These are phyloP conservation scores for Corynespora cassiicola DNA, from an alignment of 2,329 filamentous ascomycete genomes.

Conservation along the genomic window DNA sequence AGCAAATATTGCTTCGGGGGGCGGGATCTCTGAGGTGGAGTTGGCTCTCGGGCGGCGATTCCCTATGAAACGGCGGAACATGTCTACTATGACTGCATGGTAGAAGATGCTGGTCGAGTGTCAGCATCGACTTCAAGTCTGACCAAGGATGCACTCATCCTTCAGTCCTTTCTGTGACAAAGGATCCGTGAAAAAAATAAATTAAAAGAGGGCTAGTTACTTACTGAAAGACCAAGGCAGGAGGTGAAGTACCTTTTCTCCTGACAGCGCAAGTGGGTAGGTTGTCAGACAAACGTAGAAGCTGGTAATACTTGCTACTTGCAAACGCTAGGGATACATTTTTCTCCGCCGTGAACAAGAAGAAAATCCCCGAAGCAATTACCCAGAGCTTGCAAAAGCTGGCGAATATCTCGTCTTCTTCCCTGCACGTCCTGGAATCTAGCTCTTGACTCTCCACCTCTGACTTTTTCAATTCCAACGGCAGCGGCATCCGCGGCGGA, in stretches of 20 bases:
- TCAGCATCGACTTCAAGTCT: not conserved
- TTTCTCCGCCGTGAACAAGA: not conserved
- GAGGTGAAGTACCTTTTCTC: not conserved
- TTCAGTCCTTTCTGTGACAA: no score
- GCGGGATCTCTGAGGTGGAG: no score
- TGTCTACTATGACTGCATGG: slow-evolving; percentile 7
- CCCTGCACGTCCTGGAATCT: no score
- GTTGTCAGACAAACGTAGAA: slow-evolving; percentile 6
- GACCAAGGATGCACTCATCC: not conserved
- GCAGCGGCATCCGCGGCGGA: no score
- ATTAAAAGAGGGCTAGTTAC: no score
- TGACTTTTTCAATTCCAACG: no score
- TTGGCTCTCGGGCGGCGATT: not conserved
- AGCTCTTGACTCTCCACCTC: no score
- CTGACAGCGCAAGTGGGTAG: slow-evolving; percentile 1
- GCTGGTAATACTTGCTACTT: slow-evolving; percentile 1
- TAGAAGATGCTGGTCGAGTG: slow-evolving; percentile 1
- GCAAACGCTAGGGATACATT: slow-evolving; percentile 9
- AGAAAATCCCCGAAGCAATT: slow-evolving; percentile 1
- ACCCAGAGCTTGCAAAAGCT: slow-evolving; percentile 4
- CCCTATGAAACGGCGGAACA: slow-evolving; percentile 8
- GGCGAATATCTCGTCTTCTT: slow-evolving; percentile 2
- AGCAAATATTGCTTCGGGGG: slow-evolving; percentile 5
- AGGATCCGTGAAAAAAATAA: no score
- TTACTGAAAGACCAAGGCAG: slow-evolving; percentile 7